Conservation (phyloP, 83 land plant genomes). For the Picea engelmannii region DNA sequence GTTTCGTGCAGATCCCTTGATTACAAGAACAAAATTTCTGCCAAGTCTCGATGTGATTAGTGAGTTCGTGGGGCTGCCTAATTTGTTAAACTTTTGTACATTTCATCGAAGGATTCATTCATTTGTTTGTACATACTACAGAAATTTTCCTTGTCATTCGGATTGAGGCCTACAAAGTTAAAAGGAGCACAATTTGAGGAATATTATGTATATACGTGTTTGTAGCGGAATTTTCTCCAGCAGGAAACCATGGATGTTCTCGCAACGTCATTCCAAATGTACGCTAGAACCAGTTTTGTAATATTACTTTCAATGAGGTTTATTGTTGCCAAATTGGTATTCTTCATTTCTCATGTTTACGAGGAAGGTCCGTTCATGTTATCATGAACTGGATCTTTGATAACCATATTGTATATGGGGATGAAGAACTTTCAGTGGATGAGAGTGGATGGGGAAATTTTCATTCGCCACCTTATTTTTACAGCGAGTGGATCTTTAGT, state of each 20-base stretch:
- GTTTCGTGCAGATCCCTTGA: not conserved
- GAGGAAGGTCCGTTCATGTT: not conserved
- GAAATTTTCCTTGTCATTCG: not conserved
- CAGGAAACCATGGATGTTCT: not conserved
- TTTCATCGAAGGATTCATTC: not conserved
- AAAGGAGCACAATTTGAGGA: not conserved
- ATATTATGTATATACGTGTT: not conserved
- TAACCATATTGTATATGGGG: not conserved
- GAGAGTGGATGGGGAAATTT: not conserved
- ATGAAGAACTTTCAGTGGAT: not conserved
- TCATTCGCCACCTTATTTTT: not conserved
- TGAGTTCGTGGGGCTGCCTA: not conserved
- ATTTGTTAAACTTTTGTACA: not conserved
- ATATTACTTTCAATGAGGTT: not conserved
- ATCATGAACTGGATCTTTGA: not conserved
- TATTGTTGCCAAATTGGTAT: not conserved
- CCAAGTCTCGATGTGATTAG: not conserved
- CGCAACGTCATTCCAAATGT: not conserved
- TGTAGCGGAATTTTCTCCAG: not conserved
- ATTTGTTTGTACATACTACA: constrained; percentile 8
- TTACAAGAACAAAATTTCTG: not conserved
- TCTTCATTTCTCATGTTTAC: not conserved
- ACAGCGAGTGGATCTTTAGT: not conserved
- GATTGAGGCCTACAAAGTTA: not conserved
- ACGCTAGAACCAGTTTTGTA: not conserved